Base-by-base conservation (phyloP, 2,329 filamentous ascomycete genomes). In the Fusarium verticillioides region DNA sequence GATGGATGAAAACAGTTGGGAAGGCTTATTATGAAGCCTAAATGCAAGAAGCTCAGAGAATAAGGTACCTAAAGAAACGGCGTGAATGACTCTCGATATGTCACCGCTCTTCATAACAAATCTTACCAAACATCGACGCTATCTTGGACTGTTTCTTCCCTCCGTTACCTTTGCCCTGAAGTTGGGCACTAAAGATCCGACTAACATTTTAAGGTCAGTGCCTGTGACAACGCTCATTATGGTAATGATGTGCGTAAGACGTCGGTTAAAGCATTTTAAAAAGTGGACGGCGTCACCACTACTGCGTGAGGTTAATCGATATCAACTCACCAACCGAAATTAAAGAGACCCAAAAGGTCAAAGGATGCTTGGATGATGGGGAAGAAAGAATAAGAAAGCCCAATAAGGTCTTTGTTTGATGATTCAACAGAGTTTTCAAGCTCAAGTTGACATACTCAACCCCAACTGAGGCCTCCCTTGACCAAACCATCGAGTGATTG, bases 231-330 rank as follows among this genome's bases (percentile, higher is more conserved):
- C 36, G 19, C 60, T 70, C 23, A 36, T 73, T 67, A 50, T 53
- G 54, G 70, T 7, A 73, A 74, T 67, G 70, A 73, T 73, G 50
- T 26, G 70, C 70, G 53, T 46, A 36, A 52, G 54, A 54, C 37
- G 39, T 68, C 66, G 70, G 70, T 71, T 62, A 72, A 62, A 34
- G 66, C 60, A 54, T 60, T 69, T 70, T 68, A 67, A 66, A 63
- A 66, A 64, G 70, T 62, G 56, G 70, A 63, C 66, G 47, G 62
- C 56, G 52, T 69, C 63, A 66, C 44, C 58, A 72, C 63, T 60
- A 70, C 60, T 53, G 47, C 61, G 52, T 50, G 50, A 74, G 71
- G 61, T 74, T 69, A 74, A 72, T 62, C 68, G 47, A 52, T 53
- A 52, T 52, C 30, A 53, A 54, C 36, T 57, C 28, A 26, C 26